Evolutionary conservation across 2,329 filamentous ascomycete genomes (phyloP), one percentile per base, ranked within the genome.

Genomic region (Pseudogymnoascus sp.): DNA sequence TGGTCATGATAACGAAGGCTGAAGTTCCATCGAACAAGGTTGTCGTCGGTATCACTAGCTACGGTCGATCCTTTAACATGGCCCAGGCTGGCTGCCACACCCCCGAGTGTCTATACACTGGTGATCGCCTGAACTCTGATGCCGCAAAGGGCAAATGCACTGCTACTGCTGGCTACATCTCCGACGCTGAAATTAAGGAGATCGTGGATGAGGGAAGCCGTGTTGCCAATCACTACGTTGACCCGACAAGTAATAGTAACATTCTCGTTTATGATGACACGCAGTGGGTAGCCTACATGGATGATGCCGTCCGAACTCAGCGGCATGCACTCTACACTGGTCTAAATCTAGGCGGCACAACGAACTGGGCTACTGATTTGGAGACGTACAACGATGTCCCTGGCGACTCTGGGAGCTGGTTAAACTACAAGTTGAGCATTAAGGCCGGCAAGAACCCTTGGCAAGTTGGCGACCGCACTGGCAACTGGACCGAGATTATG

Each of bases 1-100:
- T 77, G 0, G 65, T 71, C 18, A 77, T 77, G 72, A 71, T 77
- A 60, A 78, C 76, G 6, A 74, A 76, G 38, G 72, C 72, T 11
- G 67, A 69, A 7, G 68, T 74, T 8, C 62, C 66, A 1, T 63
- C 68, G 0, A 69, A 67, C 63, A 72, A 74, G 64, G 63, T 76
- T 7, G 35, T 73, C 5, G 71, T 75, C 8, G 73, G 75, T 12
- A 67, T 73, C 2, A 18, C 70, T 0, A 73, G 71, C 66, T 77
- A 76, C 66, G 73, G 73, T 1, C 68, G 74, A 0, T 70, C 69
- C 0, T 77, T 75, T 63, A 61, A 69, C 11, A 76, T 76, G 75
- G 65, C 69, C 4, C n/a, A 65, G n/a, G 56, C 64, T 10, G 65
- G 68, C 18, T 76, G 75, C 61, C 64, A 53, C 21, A 16, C 16